A percentile compares a stretch with the other conserved stretches of the same genome.
These are phyloP conservation scores for Leccinum rimulosum DNA, from an alignment of 768 basidiomycete genomes.

Conservation along the genomic window DNA sequence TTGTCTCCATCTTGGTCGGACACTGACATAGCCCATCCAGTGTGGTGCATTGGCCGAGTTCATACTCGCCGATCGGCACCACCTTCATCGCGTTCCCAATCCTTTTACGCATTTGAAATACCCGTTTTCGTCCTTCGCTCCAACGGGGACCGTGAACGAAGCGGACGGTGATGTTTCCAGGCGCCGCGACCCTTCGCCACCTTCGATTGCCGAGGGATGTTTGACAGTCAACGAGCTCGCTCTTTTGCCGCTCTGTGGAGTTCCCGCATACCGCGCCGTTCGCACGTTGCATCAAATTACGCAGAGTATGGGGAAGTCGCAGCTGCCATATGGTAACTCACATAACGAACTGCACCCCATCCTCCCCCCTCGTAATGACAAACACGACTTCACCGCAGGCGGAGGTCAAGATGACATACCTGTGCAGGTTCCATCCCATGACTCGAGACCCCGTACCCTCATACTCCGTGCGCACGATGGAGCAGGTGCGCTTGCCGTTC, in stretches of 20 bases:
- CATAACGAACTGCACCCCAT: constrained; percentile 30
- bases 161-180: constrained; percentile 7
- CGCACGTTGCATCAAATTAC: constrained; percentile 54
- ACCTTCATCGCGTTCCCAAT: constrained; percentile 70
- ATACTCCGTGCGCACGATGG: constrained; percentile 76
- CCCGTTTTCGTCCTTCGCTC: constrained; percentile 16
- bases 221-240: constrained; percentile 72
- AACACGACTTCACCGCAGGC: constrained; percentile 25
- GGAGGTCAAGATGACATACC: constrained; percentile 20
- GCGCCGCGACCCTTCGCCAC: constrained; percentile 10
- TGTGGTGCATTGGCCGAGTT: constrained; percentile 89
- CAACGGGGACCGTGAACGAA: constrained; percentile 11
- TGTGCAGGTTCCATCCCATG: constrained; percentile 6
- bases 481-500: constrained; percentile 70
- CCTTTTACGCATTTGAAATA: constrained; percentile 42
- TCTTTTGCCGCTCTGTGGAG: constrained; percentile 72
- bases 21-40: constrained; percentile 36
- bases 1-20: constrained; percentile 2
- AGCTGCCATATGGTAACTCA: constrained; percentile 23
- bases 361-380: constrained; percentile 24
- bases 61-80: constrained; percentile 76
- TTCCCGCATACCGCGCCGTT: constrained; percentile 81
- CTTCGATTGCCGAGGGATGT: constrained; percentile 9
- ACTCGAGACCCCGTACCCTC: constrained; percentile 43
- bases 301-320: constrained; percentile 20